Conservation (phyloP, 805 yeast genomes). For the Brettanomyces nanus region DNA sequence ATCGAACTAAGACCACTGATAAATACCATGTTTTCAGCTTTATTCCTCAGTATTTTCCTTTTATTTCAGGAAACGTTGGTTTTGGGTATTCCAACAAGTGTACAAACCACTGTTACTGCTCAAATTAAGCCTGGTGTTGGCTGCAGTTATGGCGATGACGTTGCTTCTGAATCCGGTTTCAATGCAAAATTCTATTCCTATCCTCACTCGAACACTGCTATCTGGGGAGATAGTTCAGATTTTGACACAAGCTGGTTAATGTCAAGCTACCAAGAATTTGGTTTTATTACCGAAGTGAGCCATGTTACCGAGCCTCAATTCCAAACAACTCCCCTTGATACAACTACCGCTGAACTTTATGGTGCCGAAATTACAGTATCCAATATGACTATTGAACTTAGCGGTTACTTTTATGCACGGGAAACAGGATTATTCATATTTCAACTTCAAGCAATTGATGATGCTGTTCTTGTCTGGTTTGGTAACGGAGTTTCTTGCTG, state of each 20-base stretch:
- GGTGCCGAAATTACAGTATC: background rate
- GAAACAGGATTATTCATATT: constrained; percentile 6
- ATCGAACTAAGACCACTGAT: too few relatives aligned
- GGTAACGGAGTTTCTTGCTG: constrained; percentile 9
- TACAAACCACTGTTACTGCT: background rate
- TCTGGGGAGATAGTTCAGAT: background rate
- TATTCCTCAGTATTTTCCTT: background rate
- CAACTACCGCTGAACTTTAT: background rate
- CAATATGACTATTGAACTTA: background rate
- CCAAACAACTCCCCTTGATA: background rate
- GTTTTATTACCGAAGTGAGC: background rate
- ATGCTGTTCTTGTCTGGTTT: constrained; percentile 6
- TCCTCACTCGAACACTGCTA: background rate
- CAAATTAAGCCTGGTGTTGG: background rate
- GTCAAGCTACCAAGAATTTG: background rate
- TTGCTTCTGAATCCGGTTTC: background rate
- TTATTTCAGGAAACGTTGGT: background rate
- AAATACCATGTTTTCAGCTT: background rate
- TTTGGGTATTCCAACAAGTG: background rate
- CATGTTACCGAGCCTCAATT: background rate
- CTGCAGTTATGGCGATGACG: background rate
- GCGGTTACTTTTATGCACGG: constrained; percentile 4
- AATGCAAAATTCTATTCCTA: constrained; percentile 1
- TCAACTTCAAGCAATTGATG: constrained; percentile 3
- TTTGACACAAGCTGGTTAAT: background rate